Evolutionary conservation across 805 yeast species (phyloP).

Genomic region (Zygosaccharomyces siamensis): DNA sequence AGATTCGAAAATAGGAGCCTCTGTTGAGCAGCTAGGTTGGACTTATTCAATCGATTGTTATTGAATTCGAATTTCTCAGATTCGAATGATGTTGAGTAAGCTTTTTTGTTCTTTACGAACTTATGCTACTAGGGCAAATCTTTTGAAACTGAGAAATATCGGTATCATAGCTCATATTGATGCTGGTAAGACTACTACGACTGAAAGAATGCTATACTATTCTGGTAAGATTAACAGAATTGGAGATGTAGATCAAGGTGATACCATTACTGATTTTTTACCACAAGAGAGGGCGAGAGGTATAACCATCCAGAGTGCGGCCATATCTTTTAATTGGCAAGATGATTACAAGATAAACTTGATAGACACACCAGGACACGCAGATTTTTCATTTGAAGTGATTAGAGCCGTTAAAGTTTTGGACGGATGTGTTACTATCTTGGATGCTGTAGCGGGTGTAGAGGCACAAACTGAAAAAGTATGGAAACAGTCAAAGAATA

Average conservation of each 20-base stretch:
- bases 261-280: slow-evolving; percentile 88
- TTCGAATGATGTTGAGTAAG: slow-evolving; percentile 5
- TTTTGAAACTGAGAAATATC: slow-evolving; percentile 59
- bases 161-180: slow-evolving; percentile 99
- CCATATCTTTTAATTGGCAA: slow-evolving; percentile 86
- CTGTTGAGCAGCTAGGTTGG: no score
- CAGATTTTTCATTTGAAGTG: slow-evolving; percentile 94
- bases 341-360: slow-evolving; percentile 63
- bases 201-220: slow-evolving; percentile 90
- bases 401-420: slow-evolving; percentile 81
- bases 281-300: slow-evolving; percentile 91
- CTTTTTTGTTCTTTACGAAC: slow-evolving; percentile 6
- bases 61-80: not conserved
- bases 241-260: slow-evolving; percentile 95
- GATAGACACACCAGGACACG: slow-evolving; percentile 98
- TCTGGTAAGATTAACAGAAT: slow-evolving; percentile 74
- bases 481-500: slow-evolving; percentile 78
- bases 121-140: slow-evolving; percentile 15
- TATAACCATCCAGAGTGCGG: slow-evolving; percentile 94
- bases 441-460: slow-evolving; percentile 97
- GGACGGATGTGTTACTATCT: slow-evolving; percentile 89
- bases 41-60: not conserved
- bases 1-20: not conserved
- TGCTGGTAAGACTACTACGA: slow-evolving; percentile 97
- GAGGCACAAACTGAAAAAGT: slow-evolving; percentile 98